Evolutionary conservation across 805 yeast species (phyloP).

Genomic region (Yamadazyma sp.): DNA sequence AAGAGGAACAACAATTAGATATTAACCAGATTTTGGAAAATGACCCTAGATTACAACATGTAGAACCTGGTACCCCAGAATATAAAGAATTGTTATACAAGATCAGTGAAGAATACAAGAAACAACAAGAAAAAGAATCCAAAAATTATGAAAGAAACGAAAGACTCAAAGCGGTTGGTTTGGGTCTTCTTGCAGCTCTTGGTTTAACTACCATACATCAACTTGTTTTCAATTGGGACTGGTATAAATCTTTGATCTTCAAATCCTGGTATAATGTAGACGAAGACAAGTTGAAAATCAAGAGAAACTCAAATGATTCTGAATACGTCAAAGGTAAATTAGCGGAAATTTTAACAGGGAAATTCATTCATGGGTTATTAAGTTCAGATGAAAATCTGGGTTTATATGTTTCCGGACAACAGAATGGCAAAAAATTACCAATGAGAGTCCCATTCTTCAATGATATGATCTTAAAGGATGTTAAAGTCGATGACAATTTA

Average conservation of each 20-base stretch:
- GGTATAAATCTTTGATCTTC: conserved; percentile 33
- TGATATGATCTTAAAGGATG: conserved; percentile 52
- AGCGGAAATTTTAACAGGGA: conserved; percentile 19
- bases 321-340: conserved; percentile 25
- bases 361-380: conserved; percentile 17
- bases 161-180: conserved; percentile 41
- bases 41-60: conserved; percentile 28
- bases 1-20: conserved; percentile 14
- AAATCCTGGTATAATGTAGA: conserved; percentile 28
- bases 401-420: conserved; percentile 33
- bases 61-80: conserved; percentile 33
- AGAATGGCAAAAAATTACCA: conserved; percentile 47
- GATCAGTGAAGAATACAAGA: conserved; percentile 25
- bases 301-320: conserved; percentile 24
- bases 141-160: conserved; percentile 39
- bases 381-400: conserved; percentile 28
- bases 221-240: conserved; percentile 40
- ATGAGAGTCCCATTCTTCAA: conserved; percentile 63
- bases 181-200: conserved; percentile 40
- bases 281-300: conserved; percentile 21
- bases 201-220: conserved; percentile 42
- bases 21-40: conserved; percentile 23
- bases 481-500: conserved; percentile 45
- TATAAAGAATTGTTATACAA: conserved; percentile 29
- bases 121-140: conserved; percentile 23